phyloP scores from a whole-genome alignment of 495 filamentous ascomycete genomes.

The Talaromyces wortmannii region DNA sequence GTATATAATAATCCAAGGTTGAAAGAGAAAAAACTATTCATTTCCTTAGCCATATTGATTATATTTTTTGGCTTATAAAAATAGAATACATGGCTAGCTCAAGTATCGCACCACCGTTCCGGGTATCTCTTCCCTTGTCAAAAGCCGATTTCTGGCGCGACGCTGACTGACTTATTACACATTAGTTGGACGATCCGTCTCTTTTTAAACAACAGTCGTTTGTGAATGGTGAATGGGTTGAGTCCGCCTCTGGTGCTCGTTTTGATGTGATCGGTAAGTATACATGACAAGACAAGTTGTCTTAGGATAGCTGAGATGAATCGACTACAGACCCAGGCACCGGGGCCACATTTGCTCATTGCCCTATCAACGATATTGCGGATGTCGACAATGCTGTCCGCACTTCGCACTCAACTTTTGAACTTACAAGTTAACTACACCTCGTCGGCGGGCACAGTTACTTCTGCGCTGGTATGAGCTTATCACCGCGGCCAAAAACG shows the following conservation, averaged over 20 bases:
- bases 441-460: conserved; percentile 54
- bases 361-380: conserved; percentile 49
- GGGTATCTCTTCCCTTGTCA: no score
- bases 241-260: conserved; percentile 51
- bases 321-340: conserved; percentile 51
- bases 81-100: no score
- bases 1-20: no score
- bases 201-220: conserved; percentile 54
- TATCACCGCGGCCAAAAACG: conserved; percentile 42
- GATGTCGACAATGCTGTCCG: conserved; percentile 57
- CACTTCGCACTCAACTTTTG: conserved; percentile 52
- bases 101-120: no score
- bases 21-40: no score
- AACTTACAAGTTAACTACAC: conserved; percentile 53
- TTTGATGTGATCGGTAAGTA: conserved; percentile 58
- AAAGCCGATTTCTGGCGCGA: no score
- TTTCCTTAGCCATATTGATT: no score
- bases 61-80: no score
- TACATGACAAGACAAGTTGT: neutral
- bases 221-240: conserved; percentile 55
- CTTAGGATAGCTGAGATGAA: conserved; percentile 4
- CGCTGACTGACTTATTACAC: no score
- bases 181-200: conserved; percentile 48
- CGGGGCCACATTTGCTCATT: conserved; percentile 54
- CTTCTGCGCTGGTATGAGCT: conserved; percentile 53